Base-by-base conservation (phyloP, 2,329 filamentous ascomycete genomes). In the Huntiella savannae region DNA sequence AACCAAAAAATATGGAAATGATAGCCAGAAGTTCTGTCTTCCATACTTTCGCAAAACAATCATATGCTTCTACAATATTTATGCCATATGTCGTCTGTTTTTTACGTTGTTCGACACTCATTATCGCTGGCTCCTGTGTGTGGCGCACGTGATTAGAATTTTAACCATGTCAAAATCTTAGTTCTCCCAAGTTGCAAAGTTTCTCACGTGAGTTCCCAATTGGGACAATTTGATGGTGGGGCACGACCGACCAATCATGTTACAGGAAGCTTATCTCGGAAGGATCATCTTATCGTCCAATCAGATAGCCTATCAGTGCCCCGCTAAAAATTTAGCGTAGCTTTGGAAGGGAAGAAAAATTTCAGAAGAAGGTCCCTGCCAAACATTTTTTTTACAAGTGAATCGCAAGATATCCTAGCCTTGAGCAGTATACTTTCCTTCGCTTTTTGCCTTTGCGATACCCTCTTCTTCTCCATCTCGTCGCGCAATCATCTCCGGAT, bases 281-380 rank as follows among this genome's bases (percentile, higher is more conserved):
- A 33, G 43, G 45, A 50, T 41, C 38, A 36, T 33, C 48, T 47
- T 50, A 50, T 50, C 48, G 48, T 50, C 48, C 48, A 50, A 50
- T 50, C 7, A 47, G n/a, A 47, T 47, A 33, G 34, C 41, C 51
- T 32, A 49, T 44, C 33, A 42, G 13, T 45, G 49, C 49, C 49
- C 49, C 51, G 44, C 49, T 48, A 50, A 48, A 50, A 52, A 50
- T 46, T 40, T 50, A 43, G 48, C 40, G 33, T 47, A 50, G 48
- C 48, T 46, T 39, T 37, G 37, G 46, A 47, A 46, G 40, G 46
- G 46, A 48, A 45, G 47, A 52, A 52, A 52, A 52, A 52, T 50
- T 52, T 52, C 49, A 51, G 48, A 49, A 45, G 34, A 35, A 35
- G 28, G 44, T 52, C 40, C 41, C 46, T 43, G 46, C 13, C 35